Evolutionary conservation across 139 green algal species (phyloP).

Genomic region (Chlorella sp.): DNA sequence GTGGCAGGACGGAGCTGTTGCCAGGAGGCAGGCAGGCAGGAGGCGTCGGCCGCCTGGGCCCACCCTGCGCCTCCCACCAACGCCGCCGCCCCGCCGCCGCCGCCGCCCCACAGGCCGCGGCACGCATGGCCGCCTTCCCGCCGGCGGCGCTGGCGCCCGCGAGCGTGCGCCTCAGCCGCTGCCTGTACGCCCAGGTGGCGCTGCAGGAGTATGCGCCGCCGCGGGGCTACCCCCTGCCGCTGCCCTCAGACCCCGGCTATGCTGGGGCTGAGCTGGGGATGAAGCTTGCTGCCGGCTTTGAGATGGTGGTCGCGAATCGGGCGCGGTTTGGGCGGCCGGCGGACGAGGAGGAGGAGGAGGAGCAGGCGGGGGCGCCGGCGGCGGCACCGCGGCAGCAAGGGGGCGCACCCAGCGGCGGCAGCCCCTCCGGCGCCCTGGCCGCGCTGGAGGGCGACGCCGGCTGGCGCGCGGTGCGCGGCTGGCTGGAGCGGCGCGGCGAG

Average conservation of each 20-base stretch:
- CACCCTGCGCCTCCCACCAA: neutral
- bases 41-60: too few species aligned
- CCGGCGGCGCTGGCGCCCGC: slow-evolving; percentile 40
- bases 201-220: slow-evolving; percentile 64
- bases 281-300: slow-evolving; percentile 72
- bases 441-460: slow-evolving; percentile 25
- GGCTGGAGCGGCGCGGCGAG: slow-evolving; percentile 28
- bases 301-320: slow-evolving; percentile 57
- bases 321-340: slow-evolving; percentile 1
- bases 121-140: slow-evolving; percentile 51
- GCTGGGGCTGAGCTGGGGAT: slow-evolving; percentile 57
- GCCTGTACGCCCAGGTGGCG: slow-evolving; percentile 71
- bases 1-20: too few species aligned
- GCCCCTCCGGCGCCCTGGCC: slow-evolving; percentile 1
- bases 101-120: slow-evolving; percentile 56
- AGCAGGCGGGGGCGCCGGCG: neutral
- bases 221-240: slow-evolving; percentile 40
- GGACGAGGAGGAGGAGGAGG: neutral
- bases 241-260: slow-evolving; percentile 20
- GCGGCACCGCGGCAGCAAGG: neutral
- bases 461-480: slow-evolving; percentile 46
- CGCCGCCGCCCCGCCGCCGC: too few species aligned
- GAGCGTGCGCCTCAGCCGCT: slow-evolving; percentile 53
- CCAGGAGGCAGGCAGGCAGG: too few species aligned
- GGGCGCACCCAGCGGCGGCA: neutral